A percentile compares a stretch with the other conserved stretches of the same genome.
phyloP scores from a whole-genome alignment of 805 yeast genomes.

The Starmera amethionina region DNA sequence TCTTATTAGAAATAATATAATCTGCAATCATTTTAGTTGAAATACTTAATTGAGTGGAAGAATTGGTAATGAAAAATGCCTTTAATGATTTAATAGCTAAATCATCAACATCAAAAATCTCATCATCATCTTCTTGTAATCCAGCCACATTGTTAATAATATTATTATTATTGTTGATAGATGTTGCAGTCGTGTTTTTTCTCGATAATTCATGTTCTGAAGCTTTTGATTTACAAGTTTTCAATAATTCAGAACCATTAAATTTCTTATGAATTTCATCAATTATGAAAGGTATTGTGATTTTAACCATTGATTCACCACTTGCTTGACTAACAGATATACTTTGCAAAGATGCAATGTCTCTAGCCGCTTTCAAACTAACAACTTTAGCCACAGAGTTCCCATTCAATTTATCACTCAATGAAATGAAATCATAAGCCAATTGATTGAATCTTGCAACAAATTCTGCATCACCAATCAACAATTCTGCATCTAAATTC shows the following conservation, averaged over 20 bases:
- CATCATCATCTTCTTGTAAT: slow-evolving; percentile 5
- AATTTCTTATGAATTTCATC: slow-evolving; percentile 9
- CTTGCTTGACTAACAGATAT: slow-evolving; percentile 6
- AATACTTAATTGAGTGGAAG: slow-evolving; percentile 47
- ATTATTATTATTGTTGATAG: background rate
- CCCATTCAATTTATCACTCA: slow-evolving; percentile 11
- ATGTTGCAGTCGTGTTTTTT: slow-evolving; percentile 7
- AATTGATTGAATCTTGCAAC: slow-evolving; percentile 35
- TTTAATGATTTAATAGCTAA: slow-evolving; percentile 35
- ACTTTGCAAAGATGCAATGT: slow-evolving; percentile 22
- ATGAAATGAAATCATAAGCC: slow-evolving; percentile 19
- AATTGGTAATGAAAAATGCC: slow-evolving; percentile 53
- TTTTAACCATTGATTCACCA: slow-evolving; percentile 6
- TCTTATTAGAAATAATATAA: slow-evolving; percentile 28
- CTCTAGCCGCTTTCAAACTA: slow-evolving; percentile 34
- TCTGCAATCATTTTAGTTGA: slow-evolving; percentile 45
- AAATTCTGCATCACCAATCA: slow-evolving; percentile 55
- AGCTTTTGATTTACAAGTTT: background rate
- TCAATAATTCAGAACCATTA: slow-evolving; percentile 6
- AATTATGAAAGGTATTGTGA: slow-evolving; percentile 11
- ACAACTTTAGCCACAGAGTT: slow-evolving; percentile 27
- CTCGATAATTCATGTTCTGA: slow-evolving; percentile 17
- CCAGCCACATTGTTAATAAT: slow-evolving; percentile 2
- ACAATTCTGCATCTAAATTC: slow-evolving; percentile 50
- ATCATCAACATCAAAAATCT: slow-evolving; percentile 16